Conservation (phyloP, 2,329 filamentous ascomycete genomes). For the Sporothrix luriei region DNA sequence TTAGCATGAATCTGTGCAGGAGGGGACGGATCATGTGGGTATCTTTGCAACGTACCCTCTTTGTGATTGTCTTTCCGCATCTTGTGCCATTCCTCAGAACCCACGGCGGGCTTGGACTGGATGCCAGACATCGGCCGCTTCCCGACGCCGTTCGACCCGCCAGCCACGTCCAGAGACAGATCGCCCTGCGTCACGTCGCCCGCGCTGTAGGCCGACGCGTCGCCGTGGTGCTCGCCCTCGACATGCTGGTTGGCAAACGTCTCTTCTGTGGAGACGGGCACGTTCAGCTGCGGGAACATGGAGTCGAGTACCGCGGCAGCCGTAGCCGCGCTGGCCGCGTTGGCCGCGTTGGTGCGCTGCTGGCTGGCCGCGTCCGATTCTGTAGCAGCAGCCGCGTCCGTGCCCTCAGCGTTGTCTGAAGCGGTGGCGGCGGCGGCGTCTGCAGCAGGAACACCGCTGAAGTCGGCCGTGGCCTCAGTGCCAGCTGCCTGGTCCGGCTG, state of each 20-base stretch:
- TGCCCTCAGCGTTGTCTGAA: constrained; percentile 53
- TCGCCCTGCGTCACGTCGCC: constrained; percentile 46
- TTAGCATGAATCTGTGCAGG: neutral
- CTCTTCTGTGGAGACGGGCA: constrained; percentile 61
- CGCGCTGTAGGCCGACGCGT: constrained; percentile 40
- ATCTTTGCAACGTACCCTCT: constrained; percentile 67
- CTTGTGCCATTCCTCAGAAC: constrained; percentile 97
- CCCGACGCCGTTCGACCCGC: constrained; percentile 34
- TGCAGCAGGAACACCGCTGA: constrained; percentile 59
- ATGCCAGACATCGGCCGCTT: constrained; percentile 34
- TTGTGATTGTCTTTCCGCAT: constrained; percentile 97
- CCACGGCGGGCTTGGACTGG: constrained; percentile 77
- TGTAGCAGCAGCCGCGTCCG: constrained; percentile 45
- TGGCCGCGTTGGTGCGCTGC: constrained; percentile 48
- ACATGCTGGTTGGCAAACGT: constrained; percentile 58
- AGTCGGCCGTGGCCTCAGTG: constrained; percentile 48
- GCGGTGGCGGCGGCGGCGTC: constrained; percentile 52
- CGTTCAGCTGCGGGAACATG: constrained; percentile 63
- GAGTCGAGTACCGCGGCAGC: constrained; percentile 60
- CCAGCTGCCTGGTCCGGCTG: constrained; percentile 47
- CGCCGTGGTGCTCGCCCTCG: constrained; percentile 42
- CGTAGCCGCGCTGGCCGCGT: constrained; percentile 52
- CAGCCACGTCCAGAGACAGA: constrained; percentile 38
- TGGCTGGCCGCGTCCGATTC: constrained; percentile 52
- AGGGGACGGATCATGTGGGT: neutral